These are phyloP conservation scores for Salvia splendens DNA, from an alignment of 257 asterid species.

Conservation along the genomic window DNA sequence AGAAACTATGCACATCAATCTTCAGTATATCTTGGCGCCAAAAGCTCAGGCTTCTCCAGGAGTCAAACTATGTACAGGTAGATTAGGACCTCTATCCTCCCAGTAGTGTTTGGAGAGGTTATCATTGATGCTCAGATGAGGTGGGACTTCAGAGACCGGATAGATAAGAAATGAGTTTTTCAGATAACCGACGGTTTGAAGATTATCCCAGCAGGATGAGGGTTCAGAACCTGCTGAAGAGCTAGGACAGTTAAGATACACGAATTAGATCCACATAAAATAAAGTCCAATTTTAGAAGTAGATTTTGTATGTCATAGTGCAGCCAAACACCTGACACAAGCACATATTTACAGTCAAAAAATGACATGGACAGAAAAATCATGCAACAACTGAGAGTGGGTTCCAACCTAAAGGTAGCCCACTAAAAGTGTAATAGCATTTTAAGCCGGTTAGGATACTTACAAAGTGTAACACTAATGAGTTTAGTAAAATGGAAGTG, in stretches of 20 bases:
- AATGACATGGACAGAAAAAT: no score
- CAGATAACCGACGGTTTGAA: neutral
- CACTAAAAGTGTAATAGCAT: no score
- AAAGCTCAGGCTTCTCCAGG: conserved; percentile 25
- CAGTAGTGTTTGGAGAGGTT: neutral
- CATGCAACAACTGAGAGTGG: no score
- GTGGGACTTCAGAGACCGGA: conserved; percentile 9
- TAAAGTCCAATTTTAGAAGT: neutral
- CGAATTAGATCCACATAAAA: neutral
- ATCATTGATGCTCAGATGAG: conserved; percentile 6
- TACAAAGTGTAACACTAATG: neutral
- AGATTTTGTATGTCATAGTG: neutral
- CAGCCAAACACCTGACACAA: neutral
- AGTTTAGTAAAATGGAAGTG: neutral
- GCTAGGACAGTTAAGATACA: neutral
- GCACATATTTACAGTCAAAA: no score
- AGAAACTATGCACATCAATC: conserved; percentile 31
- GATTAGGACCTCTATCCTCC: conserved; percentile 23
- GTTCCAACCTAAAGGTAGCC: no score
- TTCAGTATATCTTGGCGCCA: conserved; percentile 19
- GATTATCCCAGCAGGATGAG: conserved; percentile 4
- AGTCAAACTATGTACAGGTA: conserved; percentile 34
- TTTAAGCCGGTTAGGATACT: no score
- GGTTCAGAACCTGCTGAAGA: neutral
- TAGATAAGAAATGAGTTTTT: neutral